Conservation (phyloP, 2,329 filamentous ascomycete genomes). For the Verticillium nubilum region DNA sequence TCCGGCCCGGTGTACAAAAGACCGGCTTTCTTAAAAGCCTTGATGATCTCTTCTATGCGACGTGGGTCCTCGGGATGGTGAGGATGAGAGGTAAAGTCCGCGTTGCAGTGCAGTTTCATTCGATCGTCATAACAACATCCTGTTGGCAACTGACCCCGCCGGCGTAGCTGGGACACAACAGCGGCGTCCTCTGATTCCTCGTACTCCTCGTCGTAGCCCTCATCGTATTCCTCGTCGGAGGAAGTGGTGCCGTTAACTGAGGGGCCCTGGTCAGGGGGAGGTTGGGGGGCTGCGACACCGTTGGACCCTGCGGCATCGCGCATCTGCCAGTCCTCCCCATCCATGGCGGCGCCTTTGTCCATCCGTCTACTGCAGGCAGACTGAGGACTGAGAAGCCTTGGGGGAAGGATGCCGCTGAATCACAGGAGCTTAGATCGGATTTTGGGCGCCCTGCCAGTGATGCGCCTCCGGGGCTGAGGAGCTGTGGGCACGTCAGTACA, state of each 20-base stretch:
- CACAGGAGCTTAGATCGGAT: not conserved
- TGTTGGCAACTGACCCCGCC: conserved; percentile 55
- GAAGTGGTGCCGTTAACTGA: conserved; percentile 14
- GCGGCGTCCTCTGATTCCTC: conserved; percentile 28
- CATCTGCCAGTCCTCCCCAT: conserved; percentile 38
- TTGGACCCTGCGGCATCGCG: conserved; percentile 33
- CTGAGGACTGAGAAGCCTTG: not conserved
- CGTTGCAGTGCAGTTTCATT: conserved; percentile 93
- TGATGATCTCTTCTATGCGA: conserved; percentile 89
- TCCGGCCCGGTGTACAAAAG: conserved; percentile 63
- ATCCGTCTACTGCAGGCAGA: not conserved
- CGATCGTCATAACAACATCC: conserved; percentile 86
- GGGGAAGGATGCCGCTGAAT: not conserved
- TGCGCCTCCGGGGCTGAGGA: not conserved
- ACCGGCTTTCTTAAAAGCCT: conserved; percentile 75
- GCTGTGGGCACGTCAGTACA: not conserved
- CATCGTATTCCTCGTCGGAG: conserved; percentile 27
- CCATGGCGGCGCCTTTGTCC: conserved; percentile 26
- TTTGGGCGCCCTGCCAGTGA: not conserved
- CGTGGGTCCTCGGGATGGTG: conserved; percentile 93
- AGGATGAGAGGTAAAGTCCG: conserved; percentile 65
- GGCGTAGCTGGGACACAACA: conserved; percentile 30
- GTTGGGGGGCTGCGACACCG: conserved; percentile 17
- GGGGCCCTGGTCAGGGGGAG: not conserved
- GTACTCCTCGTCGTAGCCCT: conserved; percentile 22